Evolutionary conservation across 805 yeast genomes (phyloP), one percentile per base, ranked within the genome.

Genomic region (Clavispora asparagi): DNA sequence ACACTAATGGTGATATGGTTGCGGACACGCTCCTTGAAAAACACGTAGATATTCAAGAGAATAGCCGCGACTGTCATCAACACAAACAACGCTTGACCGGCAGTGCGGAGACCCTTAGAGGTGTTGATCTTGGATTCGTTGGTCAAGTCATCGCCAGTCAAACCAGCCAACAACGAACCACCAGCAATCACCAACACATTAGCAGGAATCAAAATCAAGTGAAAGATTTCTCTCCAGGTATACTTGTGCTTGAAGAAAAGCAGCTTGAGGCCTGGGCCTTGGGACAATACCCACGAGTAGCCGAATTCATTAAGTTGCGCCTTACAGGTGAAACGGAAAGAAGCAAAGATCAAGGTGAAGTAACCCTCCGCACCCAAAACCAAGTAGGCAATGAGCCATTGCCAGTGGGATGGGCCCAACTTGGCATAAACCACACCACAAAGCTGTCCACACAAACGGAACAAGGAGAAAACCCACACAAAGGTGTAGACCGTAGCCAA

Each of bases 331-430:
- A 58, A 49, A 35, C 55, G 54, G 36, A 64, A 61, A 2, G 59
- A 19, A 12, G 59, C 44, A n/a, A 65, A 47, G 14, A 66, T 60
- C 25, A 66, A 54, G 5, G 51, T 47, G 49, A 66, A 64, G 40
- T 65, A 66, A 12, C 70, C 70, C 51, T 66, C 70, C 31, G 68
- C 68, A 5, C 62, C 52, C 30, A 66, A 54, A 12, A 64, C 63
- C 43, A 66, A 52, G 48, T 66, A 66, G 1, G 67, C 68, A 41
- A 66, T 53, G 14, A 66, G 48, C 68, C 68, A 66, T 45, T 61
- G 55, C 49, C 49, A 63, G 40, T 60, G 60, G 1, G 40, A 49
- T 36, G 47, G 46, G 1, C 71, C 71, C 19, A 55, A 46, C 6
- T 43, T 46, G 1, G 69, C 54, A 50, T 62, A 65, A 7, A 59